phyloP scores from a whole-genome alignment of 2,329 filamentous ascomycete species.

The Zymoseptoria crescenta region DNA sequence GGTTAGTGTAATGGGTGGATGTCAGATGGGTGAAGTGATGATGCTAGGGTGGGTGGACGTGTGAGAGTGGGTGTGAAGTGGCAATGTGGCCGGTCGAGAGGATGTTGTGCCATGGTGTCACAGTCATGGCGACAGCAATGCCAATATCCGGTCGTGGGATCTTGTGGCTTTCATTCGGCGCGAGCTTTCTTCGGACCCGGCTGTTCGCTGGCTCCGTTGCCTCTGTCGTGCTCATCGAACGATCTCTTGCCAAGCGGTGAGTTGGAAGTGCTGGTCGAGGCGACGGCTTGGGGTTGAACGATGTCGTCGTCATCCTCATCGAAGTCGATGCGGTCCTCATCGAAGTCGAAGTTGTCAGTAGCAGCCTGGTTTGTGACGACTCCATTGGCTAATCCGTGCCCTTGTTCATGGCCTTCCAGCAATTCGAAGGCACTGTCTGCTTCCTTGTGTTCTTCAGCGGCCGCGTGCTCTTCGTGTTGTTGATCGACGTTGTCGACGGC shows the following conservation, averaged over 20 bases:
- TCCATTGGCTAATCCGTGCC: slow-evolving; percentile 12
- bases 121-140: background rate
- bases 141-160: background rate
- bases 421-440: slow-evolving; percentile 15
- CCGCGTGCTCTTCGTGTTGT: slow-evolving; percentile 4
- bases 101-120: background rate
- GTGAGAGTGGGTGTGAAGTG: background rate
- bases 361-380: background rate
- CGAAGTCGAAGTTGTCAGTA: slow-evolving; percentile 1
- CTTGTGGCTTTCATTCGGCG: background rate
- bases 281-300: background rate
- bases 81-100: background rate
- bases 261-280: slow-evolving; percentile 5
- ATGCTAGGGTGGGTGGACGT: background rate
- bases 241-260: slow-evolving; percentile 28
- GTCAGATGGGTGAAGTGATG: background rate
- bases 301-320: slow-evolving; percentile 20
- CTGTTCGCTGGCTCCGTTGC: slow-evolving; percentile 19
- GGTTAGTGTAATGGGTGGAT: background rate
- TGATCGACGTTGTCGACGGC: slow-evolving; percentile 4
- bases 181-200: slow-evolving; percentile 21
- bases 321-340: slow-evolving; percentile 22
- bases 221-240: slow-evolving; percentile 22
- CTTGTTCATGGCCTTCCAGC: slow-evolving; percentile 13
- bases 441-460: slow-evolving; percentile 15